These are phyloP conservation scores for Phoma sp. DNA, from an alignment of 2,329 filamentous ascomycete genomes.

Conservation along the genomic window DNA sequence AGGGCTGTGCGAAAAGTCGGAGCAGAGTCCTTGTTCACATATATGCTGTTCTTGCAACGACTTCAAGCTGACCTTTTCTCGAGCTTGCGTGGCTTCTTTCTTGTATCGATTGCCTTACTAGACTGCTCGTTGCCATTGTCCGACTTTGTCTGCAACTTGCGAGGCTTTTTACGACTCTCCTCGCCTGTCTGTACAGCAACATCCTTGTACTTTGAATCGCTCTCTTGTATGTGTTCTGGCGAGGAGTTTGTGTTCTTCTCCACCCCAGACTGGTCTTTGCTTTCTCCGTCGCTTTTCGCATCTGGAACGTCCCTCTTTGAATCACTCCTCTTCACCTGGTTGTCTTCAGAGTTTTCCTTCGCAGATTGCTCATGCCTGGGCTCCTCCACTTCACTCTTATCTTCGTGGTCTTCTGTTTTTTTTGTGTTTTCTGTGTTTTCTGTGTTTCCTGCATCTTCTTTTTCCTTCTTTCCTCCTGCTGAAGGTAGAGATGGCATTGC, in stretches of 20 bases:
- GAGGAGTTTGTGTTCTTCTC: background rate
- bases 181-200: background rate
- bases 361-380: background rate
- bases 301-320: background rate
- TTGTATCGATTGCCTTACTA: background rate
- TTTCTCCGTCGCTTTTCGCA: background rate
- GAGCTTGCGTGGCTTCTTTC: slow-evolving; percentile 22
- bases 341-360: background rate
- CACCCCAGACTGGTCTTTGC: too few species aligned
- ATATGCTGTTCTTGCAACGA: background rate
- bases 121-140: background rate
- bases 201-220: background rate
- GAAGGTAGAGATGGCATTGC: slow-evolving; percentile 18
- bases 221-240: background rate
- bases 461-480: background rate
- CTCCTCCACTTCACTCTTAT: background rate
- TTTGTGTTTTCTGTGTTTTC: background rate
- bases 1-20: background rate
- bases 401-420: background rate
- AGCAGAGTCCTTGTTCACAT: background rate
- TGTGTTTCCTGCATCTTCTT: background rate
- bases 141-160: slow-evolving; percentile 21
- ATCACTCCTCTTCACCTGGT: background rate
- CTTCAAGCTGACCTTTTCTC: slow-evolving; percentile 12
- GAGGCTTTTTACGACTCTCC: slow-evolving; percentile 24